Evolutionary conservation across 352 stramenopile genomes (phyloP).

Genomic region (Blastocystis sp.): DNA sequence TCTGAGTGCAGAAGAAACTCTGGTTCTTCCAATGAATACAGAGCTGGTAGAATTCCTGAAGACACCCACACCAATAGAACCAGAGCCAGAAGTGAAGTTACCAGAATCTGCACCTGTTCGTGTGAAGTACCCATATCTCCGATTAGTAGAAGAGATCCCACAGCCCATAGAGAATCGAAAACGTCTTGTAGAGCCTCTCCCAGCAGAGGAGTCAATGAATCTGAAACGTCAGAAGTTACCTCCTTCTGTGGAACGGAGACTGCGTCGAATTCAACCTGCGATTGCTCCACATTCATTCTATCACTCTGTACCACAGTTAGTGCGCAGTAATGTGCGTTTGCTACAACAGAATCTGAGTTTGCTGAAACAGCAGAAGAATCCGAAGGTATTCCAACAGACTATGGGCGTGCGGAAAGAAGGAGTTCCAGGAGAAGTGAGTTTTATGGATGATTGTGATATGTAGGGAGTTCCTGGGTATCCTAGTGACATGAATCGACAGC

Average conservation of each 20-base stretch:
- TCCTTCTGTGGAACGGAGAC: background rate
- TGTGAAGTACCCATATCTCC: background rate
- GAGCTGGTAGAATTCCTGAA: background rate
- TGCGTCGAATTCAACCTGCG: background rate
- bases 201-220: background rate
- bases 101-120: background rate
- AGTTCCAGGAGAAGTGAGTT: background rate
- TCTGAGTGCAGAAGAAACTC: background rate
- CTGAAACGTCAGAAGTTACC: constrained; percentile 34
- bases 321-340: constrained; percentile 22
- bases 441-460: background rate
- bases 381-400: background rate
- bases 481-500: background rate
- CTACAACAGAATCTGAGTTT: constrained; percentile 11
- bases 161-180: background rate
- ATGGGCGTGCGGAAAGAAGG: background rate
- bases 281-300: background rate
- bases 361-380: constrained; percentile 42
- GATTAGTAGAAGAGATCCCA: background rate
- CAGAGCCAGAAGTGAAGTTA: background rate
- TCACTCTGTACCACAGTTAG: background rate
- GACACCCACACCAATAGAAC: background rate
- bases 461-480: background rate
- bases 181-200: background rate
- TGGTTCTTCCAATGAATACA: background rate